Conservation (phyloP, 2,329 filamentous ascomycete genomes). For the Sclerotinia trifoliorum region DNA sequence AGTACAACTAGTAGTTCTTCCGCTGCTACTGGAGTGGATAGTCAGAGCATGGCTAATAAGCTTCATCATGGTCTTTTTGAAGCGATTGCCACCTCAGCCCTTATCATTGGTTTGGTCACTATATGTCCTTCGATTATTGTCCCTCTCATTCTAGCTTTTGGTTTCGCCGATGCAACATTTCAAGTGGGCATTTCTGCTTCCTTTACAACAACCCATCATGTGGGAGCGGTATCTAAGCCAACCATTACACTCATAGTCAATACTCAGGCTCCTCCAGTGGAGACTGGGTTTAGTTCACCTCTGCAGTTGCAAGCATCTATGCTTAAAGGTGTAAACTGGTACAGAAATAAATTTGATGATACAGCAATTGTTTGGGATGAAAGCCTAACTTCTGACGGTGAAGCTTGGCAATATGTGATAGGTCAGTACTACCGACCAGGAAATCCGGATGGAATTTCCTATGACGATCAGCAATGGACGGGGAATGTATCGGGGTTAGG, state of each 20-base stretch:
- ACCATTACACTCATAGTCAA: neutral
- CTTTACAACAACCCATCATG: rapidly evolving
- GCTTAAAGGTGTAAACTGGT: neutral
- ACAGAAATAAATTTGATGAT: neutral
- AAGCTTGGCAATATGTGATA: neutral
- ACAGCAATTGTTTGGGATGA: neutral
- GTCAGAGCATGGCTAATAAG: neutral
- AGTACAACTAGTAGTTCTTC: neutral
- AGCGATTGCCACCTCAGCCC: neutral
- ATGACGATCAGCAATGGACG: neutral
- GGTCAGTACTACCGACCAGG: neutral
- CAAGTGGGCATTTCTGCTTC: neutral
- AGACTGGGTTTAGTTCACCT: neutral
- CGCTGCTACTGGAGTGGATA: neutral
- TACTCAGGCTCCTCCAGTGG: neutral
- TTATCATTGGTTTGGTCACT: neutral
- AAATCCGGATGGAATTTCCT: neutral
- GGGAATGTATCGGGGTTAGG: too few relatives aligned
- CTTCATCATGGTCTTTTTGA: too few relatives aligned
- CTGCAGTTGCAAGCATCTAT: too few relatives aligned
- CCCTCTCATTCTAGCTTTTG: neutral
- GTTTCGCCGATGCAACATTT: neutral
- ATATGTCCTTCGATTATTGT: neutral
- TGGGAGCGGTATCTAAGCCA: neutral
- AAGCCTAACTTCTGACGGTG: neutral